Percentiles rank a stretch among this genome's conserved stretches.
phyloP scores from a whole-genome alignment of 1,139 yeast species.

The Lodderomyces theae region DNA sequence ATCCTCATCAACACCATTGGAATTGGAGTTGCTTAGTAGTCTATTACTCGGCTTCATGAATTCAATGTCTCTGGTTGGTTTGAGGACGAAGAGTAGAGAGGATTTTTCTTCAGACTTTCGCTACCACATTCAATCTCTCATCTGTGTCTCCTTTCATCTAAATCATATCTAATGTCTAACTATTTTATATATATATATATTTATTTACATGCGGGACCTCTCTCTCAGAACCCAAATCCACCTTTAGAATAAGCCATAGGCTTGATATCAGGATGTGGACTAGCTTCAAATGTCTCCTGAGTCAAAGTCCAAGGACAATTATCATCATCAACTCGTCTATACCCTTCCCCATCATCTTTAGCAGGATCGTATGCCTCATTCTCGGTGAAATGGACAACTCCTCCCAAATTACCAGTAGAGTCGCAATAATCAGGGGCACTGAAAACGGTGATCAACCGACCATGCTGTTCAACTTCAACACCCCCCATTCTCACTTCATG shows the following conservation, averaged over 20 bases:
- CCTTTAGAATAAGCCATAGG: conserved; percentile 95
- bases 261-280: conserved; percentile 83
- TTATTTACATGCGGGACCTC: no score
- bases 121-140: no score
- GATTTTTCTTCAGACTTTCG: no score
- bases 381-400: conserved; percentile 64
- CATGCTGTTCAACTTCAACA: conserved; percentile 82
- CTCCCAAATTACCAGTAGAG: conserved; percentile 86
- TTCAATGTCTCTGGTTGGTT: no score
- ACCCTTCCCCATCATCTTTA: conserved; percentile 48
- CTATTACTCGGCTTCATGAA: conserved; percentile 11
- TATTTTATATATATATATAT: background rate
- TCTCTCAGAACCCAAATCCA: conserved; percentile 41
- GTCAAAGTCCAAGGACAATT: conserved; percentile 52
- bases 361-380: conserved; percentile 30
- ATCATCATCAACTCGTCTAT: conserved; percentile 43
- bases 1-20: background rate
- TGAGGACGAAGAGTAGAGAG: no score
- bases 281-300: conserved; percentile 68
- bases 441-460: conserved; percentile 83
- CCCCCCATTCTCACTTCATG: conserved; percentile 96
- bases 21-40: conserved; percentile 1
- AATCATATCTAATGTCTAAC: background rate
- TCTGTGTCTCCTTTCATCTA: no score
- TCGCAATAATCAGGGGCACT: conserved; percentile 98